Base-by-base conservation (phyloP, 768 basidiomycete species). In the Lentinula edodes region DNA sequence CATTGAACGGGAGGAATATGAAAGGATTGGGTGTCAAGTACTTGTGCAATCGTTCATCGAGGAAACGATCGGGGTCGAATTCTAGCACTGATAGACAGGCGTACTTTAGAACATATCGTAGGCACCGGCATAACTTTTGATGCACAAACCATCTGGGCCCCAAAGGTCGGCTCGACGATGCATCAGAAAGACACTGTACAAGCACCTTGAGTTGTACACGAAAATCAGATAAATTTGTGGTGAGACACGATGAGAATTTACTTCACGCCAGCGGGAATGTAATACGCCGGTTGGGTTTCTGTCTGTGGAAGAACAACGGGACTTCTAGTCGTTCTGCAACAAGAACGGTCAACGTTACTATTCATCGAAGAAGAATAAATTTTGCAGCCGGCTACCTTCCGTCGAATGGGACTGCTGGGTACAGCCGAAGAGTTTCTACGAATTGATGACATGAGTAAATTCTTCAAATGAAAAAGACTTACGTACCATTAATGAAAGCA, bases 11-110 rank as follows among this genome's bases (percentile, higher is more conserved):
- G 13, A 83, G 66, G 69, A 83, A 84, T 42, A 83, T 80, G 61
- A 73, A 73, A 0, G 85, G 84, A 64, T 85, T 85, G 6, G 79
- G 76, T 0, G 75, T 79, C 62, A 85, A 67, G 64, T 87, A 84
- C 63, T 82, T 85, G 4, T 77, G 74, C 45, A 86, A 57, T 3
- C 87, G 76, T 35, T 82, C 80, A 62, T 89, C 87, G 43, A 89
- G 68, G 77, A 87, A 89, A 1, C 87, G 78, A 62, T 87, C 83
- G 0, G 88, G 88, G 66, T 89, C 87, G 64, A 88, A 90, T 61
- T 72, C 64, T 3, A 79, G 68, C n/a, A 85, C 85, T 86, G 52
- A 8, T 18, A 16, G 52, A 50, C n/a, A 10, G 52, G 12, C 9
- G 23, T 0, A 6, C 6, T 38, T 36, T 38, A 50, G n/a, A 56